phyloP scores from a whole-genome alignment of 768 basidiomycete genomes.

The Gautieria morchelliformis region DNA sequence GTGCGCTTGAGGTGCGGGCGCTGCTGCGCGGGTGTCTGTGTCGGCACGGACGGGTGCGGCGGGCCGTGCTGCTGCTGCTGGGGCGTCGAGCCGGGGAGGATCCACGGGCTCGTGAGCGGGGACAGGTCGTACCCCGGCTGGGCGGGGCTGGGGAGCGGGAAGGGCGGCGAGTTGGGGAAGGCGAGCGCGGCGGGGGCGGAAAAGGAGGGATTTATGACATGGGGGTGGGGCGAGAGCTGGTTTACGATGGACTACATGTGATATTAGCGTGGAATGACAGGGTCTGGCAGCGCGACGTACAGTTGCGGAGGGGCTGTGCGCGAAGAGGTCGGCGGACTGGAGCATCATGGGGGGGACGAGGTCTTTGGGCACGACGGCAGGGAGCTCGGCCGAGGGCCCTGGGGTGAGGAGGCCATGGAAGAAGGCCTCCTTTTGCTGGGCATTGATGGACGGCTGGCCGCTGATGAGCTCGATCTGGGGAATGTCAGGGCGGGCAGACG shows the following conservation, averaged over 20 bases:
- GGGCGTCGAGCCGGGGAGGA: slow-evolving; percentile 34
- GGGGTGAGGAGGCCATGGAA: slow-evolving; percentile 59
- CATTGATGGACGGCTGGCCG: slow-evolving; percentile 21
- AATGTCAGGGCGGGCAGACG: background rate
- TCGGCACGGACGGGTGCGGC: too few species aligned
- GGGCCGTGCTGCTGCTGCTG: slow-evolving; percentile 5
- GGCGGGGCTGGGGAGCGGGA: slow-evolving; percentile 31
- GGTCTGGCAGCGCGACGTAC: slow-evolving; percentile 12
- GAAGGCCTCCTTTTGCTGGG: slow-evolving; percentile 18
- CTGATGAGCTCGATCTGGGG: slow-evolving; percentile 61
- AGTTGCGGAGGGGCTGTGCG: slow-evolving; percentile 10
- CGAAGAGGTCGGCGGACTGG: slow-evolving; percentile 21
- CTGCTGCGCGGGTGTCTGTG: background rate
- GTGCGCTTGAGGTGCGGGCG: slow-evolving; percentile 36
- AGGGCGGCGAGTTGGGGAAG: slow-evolving; percentile 39
- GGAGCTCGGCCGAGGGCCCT: slow-evolving; percentile 60
- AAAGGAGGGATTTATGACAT: slow-evolving; percentile 13
- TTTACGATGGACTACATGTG: slow-evolving; percentile 17
- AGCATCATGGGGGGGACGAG: slow-evolving; percentile 57
- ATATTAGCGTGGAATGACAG: slow-evolving; percentile 22
- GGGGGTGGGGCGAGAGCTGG: slow-evolving; percentile 2
- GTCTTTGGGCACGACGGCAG: slow-evolving; percentile 47
- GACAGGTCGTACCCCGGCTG: slow-evolving; percentile 69
- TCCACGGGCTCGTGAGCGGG: slow-evolving; percentile 74
- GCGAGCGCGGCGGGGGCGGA: slow-evolving; percentile 72